Evolutionary conservation across 2,329 filamentous ascomycete species (phyloP), one percentile per base, ranked within the genome.

Genomic region (Anisogramma anomala): DNA sequence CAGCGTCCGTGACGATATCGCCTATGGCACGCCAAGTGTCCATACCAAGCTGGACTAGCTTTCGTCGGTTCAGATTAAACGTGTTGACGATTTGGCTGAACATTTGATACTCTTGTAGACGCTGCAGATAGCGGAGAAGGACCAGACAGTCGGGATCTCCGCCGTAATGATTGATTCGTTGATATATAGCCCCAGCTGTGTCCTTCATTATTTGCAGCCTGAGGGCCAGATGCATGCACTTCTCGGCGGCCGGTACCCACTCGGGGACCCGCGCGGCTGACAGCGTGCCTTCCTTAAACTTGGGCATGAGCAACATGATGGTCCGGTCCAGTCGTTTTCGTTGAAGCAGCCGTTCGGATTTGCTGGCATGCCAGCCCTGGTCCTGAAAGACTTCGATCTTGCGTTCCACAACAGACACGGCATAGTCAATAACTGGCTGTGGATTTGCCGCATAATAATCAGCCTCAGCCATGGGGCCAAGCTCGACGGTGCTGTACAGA

Each of bases 361-460:
- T 19, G 23, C 13, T 14, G 19, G n/a, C 4, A 4, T 15, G 3
- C 18, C n/a, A 9, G 14, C 11, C 30, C 8, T 28, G 2, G n/a
- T 20, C 15, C 30, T 27, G 18, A 4, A 19, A 6, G 15, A 32
- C n/a, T 20, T n/a, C 17, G 13, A 39, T 22, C 9, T 48, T 25
- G 6, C 36, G 17, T 22, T 49, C 39, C 17, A 18, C 42, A 26
- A 40, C 50, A 11, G 41, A 40, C 20, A 59, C 45, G 17, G 56
- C 43, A 6, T 45, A 52, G 3, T 58, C 47, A 26, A 67, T 56
- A 8, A 66, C 48, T 2, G 48, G 14, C 2, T 61, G 31, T 6
- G 65, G 64, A 0, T 58, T 36, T 45, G 62, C 56, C n/a, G 51
- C 54, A 36, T 59, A 57, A 33, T 60, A 68, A 11, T 52, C 46